Conservation (phyloP, 768 basidiomycete genomes). For the Naganishia onofrii region DNA sequence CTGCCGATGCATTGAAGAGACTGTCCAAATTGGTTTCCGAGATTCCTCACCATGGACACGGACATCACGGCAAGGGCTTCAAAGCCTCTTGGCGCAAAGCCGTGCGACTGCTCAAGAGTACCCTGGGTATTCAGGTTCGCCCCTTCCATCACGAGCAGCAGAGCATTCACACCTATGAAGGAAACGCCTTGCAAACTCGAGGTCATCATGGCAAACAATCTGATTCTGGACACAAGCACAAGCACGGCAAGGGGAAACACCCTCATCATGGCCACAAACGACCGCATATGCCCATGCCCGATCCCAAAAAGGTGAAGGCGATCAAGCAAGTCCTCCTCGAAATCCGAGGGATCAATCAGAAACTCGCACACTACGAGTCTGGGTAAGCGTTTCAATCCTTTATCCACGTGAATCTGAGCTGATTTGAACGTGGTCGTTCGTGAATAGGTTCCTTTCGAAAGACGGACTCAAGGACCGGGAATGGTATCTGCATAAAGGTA, state of each 20-base stretch:
- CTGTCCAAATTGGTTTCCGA: slow-evolving; percentile 38
- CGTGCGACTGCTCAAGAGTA: slow-evolving; percentile 5
- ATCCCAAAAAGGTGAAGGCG: slow-evolving; percentile 40
- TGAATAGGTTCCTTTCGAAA: slow-evolving; percentile 42
- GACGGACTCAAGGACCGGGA: slow-evolving; percentile 50
- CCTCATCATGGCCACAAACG: slow-evolving; percentile 6
- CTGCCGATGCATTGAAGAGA: slow-evolving; percentile 36
- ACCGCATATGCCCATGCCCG: not conserved
- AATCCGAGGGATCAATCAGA: slow-evolving; percentile 48
- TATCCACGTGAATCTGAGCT: too few species aligned
- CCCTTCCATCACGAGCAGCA: not conserved
- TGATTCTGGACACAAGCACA: not conserved
- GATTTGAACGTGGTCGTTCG: not conserved
- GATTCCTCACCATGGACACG: not conserved
- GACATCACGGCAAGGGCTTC: not conserved
- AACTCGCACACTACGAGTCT: slow-evolving; percentile 46
- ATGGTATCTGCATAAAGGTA: slow-evolving; percentile 52
- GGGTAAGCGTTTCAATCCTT: slow-evolving; percentile 30
- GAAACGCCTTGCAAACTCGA: not conserved
- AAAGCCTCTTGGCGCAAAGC: not conserved
- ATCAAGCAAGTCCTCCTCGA: slow-evolving; percentile 47
- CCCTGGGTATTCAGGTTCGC: not conserved
- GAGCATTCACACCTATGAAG: not conserved
- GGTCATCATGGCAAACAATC: not conserved
- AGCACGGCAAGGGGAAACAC: slow-evolving; percentile 4